Base-by-base conservation (phyloP, 2,329 filamentous ascomycete species). In the Cordyceps cateniannulata region DNA sequence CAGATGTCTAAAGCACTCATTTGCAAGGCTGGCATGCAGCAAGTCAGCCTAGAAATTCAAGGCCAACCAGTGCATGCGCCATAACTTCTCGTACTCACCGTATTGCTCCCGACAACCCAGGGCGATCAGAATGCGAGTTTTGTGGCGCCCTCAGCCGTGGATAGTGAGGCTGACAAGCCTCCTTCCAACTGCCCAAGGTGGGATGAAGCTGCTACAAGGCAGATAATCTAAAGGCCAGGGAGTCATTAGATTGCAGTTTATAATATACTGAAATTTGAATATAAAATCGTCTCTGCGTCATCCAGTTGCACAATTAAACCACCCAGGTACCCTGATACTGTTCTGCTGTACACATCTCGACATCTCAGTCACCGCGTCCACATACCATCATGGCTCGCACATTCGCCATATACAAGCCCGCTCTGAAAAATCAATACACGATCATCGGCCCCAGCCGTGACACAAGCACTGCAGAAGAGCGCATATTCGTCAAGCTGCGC, bases 391-490 rank as follows among this genome's bases (percentile, higher is more conserved):
- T 59, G 57, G 35, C 48, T n/a, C 57, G 49, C 57, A 53, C 25
- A 32, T 59, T 44, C 38, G 49, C 57, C 38, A 47, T 59, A 16
- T 24, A 32, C 40, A 59, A 59, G 38, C 57, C 49, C 4, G 40
- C 57, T 14, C 40, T 59, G 20, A 59, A 38, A 20, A 59, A 53
- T 5, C 49, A 47, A 9, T 59, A 59, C 29, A 59, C 40, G 35
- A 53, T 59, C 7, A 38, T 29, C 8, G 57, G 57, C 16, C 57
- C 57, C 18, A 32, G 57, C 27, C 57, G 57, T 16, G 40, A 45
- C 12, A 18, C 35, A 42, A 9, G n/a, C 14, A 35, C 27, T 9
- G 2, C 27, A 7, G 57, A 45, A 35, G 44, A 45, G 27, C 14
- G 5, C n/a, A 24, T 48, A 22, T 52, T 59, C 20, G 48, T 29